A percentile compares a stretch with the other conserved stretches of the same genome.
phyloP scores from a whole-genome alignment of 768 basidiomycete species.

The Auriscalpium vulgare region DNA sequence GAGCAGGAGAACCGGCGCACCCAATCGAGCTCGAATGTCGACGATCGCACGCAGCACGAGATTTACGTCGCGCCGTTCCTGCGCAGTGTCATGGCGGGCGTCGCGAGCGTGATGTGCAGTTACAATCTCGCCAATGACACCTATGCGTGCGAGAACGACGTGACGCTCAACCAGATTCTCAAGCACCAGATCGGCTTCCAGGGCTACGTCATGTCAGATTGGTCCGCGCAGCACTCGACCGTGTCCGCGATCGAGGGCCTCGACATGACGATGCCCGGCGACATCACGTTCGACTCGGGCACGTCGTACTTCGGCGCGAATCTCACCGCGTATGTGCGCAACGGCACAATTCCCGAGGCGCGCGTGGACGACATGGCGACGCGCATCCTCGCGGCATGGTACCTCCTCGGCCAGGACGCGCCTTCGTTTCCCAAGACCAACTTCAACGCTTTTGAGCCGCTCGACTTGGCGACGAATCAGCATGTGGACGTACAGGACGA shows the following conservation, averaged over 20 bases:
- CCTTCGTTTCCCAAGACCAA: conserved; percentile 54
- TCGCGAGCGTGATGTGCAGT: conserved; percentile 68
- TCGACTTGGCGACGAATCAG: conserved; percentile 45
- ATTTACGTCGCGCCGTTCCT: conserved; percentile 66
- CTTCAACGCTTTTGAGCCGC: conserved; percentile 58
- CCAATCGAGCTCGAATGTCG: conserved; percentile 53
- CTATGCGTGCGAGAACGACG: conserved; percentile 70
- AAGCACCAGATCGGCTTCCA: conserved; percentile 74
- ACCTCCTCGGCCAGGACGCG: conserved; percentile 56
- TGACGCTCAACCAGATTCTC: conserved; percentile 63
- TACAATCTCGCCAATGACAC: conserved; percentile 67
- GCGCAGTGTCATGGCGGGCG: conserved; percentile 66
- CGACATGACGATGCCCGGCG: conserved; percentile 61
- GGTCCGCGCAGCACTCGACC: conserved; percentile 58
- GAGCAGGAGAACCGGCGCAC: conserved; percentile 64
- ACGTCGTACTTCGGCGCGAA: conserved; percentile 59
- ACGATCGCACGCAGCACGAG: conserved; percentile 75
- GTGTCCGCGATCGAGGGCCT: conserved; percentile 52
- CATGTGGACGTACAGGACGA: conserved; percentile 64
- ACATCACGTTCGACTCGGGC: conserved; percentile 37
- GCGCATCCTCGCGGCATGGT: conserved; percentile 70
- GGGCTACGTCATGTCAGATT: conserved; percentile 73
- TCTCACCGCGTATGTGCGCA: conserved; percentile 58
- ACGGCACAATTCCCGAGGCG: conserved; percentile 58
- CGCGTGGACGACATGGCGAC: conserved; percentile 79